Evolutionary conservation across 352 stramenopile genomes (phyloP).

Genomic region (Phytopythium chamaehyphon): DNA sequence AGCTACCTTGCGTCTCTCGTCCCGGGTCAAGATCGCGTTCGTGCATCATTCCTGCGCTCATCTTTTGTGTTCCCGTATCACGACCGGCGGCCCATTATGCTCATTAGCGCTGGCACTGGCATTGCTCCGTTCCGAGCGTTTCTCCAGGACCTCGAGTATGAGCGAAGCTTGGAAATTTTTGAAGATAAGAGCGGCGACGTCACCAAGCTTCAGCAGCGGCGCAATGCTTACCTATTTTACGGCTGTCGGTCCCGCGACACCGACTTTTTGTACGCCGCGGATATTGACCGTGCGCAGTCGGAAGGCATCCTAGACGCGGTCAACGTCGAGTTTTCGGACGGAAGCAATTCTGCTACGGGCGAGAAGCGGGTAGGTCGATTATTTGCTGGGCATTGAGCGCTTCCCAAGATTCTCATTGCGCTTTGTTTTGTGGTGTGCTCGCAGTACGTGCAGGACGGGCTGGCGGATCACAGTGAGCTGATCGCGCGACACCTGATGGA

Average conservation of each 20-base stretch:
- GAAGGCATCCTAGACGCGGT: conserved; percentile 44
- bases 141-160: conserved; percentile 67
- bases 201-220: conserved; percentile 6
- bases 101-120: conserved; percentile 74
- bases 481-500: conserved; percentile 52
- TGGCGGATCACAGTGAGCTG: conserved; percentile 52
- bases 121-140: conserved; percentile 84
- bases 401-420: not conserved
- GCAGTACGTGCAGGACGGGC: conserved; percentile 71
- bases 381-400: no score
- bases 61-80: conserved; percentile 72
- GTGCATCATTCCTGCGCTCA: conserved; percentile 65
- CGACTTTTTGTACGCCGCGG: conserved; percentile 72
- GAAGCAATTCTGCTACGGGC: conserved; percentile 6
- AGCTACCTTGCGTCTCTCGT: conserved; percentile 56
- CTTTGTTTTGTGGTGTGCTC: conserved; percentile 6
- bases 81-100: conserved; percentile 58
- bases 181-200: conserved; percentile 2
- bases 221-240: conserved; percentile 72
- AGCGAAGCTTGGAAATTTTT: conserved; percentile 10
- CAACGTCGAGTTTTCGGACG: conserved; percentile 59
- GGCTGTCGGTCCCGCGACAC: conserved; percentile 53
- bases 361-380: conserved; percentile 55
- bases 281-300: conserved; percentile 40
- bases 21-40: conserved; percentile 37